Conservation (phyloP, 2,329 filamentous ascomycete genomes). For the Zarea fungicola region DNA sequence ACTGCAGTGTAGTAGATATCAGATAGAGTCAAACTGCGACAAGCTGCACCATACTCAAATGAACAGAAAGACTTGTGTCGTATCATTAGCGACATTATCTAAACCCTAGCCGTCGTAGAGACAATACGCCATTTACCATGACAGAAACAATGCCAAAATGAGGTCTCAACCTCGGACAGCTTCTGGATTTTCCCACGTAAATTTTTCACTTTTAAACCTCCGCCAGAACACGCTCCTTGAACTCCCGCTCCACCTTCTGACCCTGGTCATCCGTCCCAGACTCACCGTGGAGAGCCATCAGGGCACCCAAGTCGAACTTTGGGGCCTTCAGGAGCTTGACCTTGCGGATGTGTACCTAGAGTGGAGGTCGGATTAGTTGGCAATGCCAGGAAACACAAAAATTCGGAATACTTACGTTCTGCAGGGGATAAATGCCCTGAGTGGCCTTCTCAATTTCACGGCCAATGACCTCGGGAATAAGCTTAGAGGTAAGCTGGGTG, state of each 20-base stretch:
- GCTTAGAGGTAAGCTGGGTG: slow-evolving; percentile 94
- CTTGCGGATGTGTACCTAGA: slow-evolving; percentile 97
- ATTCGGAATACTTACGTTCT: slow-evolving; percentile 95
- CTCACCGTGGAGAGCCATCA: slow-evolving; percentile 97
- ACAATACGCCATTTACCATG: slow-evolving; percentile 41
- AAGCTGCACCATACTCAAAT: neutral
- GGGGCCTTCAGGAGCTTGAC: slow-evolving; percentile 98
- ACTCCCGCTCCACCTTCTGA: slow-evolving; percentile 98
- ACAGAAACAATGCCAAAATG: slow-evolving; percentile 36
- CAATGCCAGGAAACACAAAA: no score
- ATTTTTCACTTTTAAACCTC: slow-evolving; percentile 66
- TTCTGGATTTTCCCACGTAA: slow-evolving; percentile 13
- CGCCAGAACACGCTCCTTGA: slow-evolving; percentile 96
- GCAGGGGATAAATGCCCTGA: slow-evolving; percentile 98
- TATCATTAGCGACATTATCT: slow-evolving; percentile 35
- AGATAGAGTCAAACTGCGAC: neutral
- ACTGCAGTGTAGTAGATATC: neutral
- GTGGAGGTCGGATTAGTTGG: slow-evolving; percentile 25
- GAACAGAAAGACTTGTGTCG: slow-evolving; percentile 24
- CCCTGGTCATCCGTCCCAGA: slow-evolving; percentile 92
- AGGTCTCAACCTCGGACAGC: slow-evolving; percentile 2
- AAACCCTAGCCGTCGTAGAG: slow-evolving; percentile 36
- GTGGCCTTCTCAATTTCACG: slow-evolving; percentile 99
- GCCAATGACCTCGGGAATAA: slow-evolving; percentile 98
- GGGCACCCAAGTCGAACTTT: slow-evolving; percentile 97